phyloP scores from a whole-genome alignment of 257 asterid genomes.

The Jacaranda copaia region DNA sequence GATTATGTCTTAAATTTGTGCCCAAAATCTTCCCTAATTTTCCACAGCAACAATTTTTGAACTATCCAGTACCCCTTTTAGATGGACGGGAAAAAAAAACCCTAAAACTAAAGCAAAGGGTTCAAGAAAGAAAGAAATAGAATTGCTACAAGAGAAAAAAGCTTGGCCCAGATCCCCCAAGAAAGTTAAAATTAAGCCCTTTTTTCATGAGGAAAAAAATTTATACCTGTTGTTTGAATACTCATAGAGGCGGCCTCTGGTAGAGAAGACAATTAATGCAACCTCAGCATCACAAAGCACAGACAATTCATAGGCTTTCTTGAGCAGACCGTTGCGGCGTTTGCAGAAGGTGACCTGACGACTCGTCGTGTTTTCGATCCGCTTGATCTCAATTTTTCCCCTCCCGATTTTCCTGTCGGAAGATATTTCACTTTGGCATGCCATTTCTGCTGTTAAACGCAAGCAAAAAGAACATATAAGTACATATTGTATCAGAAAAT shows the following conservation, averaged over 20 bases:
- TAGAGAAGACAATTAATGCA: conserved; percentile 83
- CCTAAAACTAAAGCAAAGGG: not conserved
- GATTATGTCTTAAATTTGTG: conserved; percentile 29
- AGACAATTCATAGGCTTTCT: conserved; percentile 85
- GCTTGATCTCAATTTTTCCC: conserved; percentile 89
- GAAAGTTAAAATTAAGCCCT: not conserved
- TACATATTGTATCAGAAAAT: not conserved
- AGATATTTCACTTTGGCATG: conserved; percentile 64
- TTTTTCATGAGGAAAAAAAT: not conserved
- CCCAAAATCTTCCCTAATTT: conserved; percentile 37
- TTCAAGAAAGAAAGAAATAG: not conserved
- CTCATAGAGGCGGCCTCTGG: conserved; percentile 87
- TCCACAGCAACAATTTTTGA: conserved; percentile 32
- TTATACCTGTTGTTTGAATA: conserved; percentile 80
- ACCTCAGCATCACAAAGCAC: conserved; percentile 96
- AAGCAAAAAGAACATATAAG: not conserved
- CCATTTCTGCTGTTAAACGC: conserved; percentile 48
- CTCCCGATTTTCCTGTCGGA: conserved; percentile 69
- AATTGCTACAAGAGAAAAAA: not conserved
- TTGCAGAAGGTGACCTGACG: conserved; percentile 94
- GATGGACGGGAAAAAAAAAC: conserved; percentile 13
- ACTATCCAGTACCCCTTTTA: conserved; percentile 34
- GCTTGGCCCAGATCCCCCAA: conserved; percentile 25
- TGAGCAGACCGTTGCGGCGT: conserved; percentile 82
- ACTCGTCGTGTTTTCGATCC: conserved; percentile 90